These are phyloP conservation scores for Adansonia gregorii DNA, from an alignment of 441 rosid genomes.

Conservation along the genomic window DNA sequence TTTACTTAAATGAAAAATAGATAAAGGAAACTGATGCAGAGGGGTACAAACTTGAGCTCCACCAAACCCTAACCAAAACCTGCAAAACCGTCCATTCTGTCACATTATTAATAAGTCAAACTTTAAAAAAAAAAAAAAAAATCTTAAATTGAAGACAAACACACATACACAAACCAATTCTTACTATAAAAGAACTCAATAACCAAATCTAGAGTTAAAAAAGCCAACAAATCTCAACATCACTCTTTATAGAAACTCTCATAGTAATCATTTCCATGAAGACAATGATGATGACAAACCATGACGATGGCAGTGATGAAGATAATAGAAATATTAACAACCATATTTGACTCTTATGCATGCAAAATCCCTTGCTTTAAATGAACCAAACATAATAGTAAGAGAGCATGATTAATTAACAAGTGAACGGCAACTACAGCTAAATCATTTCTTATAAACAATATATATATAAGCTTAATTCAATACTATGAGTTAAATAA, in stretches of 20 bases:
- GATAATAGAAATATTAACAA: not conserved
- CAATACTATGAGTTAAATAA: not conserved
- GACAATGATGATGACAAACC: not conserved
- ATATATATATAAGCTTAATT: not conserved
- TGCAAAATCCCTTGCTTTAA: not conserved
- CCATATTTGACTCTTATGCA: conserved; percentile 12
- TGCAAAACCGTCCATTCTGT: conserved; percentile 41
- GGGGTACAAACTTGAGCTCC: conserved; percentile 20
- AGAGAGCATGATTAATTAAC: not conserved
- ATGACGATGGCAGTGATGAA: not conserved
- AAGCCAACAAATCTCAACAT: not conserved
- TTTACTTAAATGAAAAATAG: conserved; percentile 42
- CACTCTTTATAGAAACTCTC: not conserved
- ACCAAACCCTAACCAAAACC: conserved; percentile 64
- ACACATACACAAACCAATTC: conserved; percentile 23
- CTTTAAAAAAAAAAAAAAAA: conserved; percentile 32
- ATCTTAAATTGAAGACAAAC: conserved; percentile 16
- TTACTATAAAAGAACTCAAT: conserved; percentile 20
- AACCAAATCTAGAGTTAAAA: conserved; percentile 27
- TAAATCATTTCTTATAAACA: not conserved
- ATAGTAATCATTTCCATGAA: not conserved
- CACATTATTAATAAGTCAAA: conserved; percentile 28
- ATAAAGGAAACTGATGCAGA: conserved; percentile 23
- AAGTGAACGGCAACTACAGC: not conserved
- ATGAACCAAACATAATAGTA: not conserved